Percentiles rank a stretch among this genome's conserved stretches.
phyloP scores from a whole-genome alignment of 148 eudicot genomes.

The Mesembryanthemum crystallinum region DNA sequence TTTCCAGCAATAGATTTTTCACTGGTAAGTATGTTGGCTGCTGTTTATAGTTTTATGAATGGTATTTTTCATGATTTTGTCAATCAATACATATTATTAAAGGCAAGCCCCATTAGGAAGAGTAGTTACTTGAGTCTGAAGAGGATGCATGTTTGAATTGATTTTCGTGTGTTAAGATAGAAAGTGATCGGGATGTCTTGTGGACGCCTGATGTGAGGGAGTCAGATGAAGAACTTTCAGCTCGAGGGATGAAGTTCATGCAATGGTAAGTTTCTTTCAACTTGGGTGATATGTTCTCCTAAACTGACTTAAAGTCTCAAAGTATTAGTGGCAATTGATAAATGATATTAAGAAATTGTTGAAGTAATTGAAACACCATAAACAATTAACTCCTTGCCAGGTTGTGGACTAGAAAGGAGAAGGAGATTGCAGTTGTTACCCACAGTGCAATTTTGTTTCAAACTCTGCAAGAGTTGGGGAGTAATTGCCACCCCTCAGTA shows the following conservation, averaged over 20 bases:
- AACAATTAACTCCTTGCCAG: conserved; percentile 24
- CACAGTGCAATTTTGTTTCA: conserved; percentile 65
- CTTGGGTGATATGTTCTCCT: background rate
- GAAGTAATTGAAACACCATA: background rate
- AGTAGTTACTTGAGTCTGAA: too few species aligned
- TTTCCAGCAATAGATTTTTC: conserved; percentile 85
- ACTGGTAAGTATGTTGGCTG: conserved; percentile 39
- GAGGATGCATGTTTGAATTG: background rate
- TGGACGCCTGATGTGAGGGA: conserved; percentile 66
- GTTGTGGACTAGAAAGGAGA: conserved; percentile 70
- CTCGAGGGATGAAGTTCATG: conserved; percentile 62
- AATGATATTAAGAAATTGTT: too few species aligned
- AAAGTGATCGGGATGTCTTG: conserved; percentile 57
- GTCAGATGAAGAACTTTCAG: conserved; percentile 56
- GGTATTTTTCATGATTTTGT: background rate
- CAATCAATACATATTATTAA: background rate
- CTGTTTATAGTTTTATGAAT: background rate
- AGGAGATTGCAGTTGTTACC: conserved; percentile 75
- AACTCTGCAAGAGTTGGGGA: conserved; percentile 44
- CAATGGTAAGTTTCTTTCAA: conserved; percentile 45
- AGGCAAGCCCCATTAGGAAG: background rate
- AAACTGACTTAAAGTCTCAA: too few species aligned
- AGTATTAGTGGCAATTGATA: too few species aligned
- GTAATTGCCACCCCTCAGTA: conserved; percentile 52
- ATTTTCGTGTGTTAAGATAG: conserved; percentile 39